Conservation (phyloP, 345 rosid species). For the Abelmoschus esculentus region DNA sequence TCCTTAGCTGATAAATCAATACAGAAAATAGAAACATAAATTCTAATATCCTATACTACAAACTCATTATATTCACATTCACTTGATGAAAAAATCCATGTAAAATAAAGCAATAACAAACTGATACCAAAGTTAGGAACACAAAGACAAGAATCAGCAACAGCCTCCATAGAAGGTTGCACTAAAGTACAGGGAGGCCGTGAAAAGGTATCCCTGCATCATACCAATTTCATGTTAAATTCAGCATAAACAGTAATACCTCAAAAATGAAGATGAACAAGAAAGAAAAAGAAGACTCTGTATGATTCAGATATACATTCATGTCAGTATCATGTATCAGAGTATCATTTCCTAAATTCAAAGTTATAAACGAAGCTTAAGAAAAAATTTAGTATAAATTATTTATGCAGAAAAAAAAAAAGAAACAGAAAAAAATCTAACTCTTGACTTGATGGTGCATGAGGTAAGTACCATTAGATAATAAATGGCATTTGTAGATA, state of each 20-base stretch:
- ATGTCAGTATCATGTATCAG: neutral
- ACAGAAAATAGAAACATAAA: constrained; percentile 1
- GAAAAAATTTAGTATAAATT: neutral
- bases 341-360: neutral
- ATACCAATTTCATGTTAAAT: constrained; percentile 17
- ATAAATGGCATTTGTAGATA: neutral
- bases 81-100: neutral
- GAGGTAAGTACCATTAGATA: neutral
- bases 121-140: constrained; percentile 73
- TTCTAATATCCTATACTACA: neutral
- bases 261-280: neutral
- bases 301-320: neutral
- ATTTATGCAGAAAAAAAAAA: neutral
- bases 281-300: neutral
- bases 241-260: neutral
- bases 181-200: constrained; percentile 82
- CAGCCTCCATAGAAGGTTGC: constrained; percentile 78
- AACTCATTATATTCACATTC: neutral
- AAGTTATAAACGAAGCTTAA: neutral
- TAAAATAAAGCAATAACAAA: neutral
- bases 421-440: too few species aligned
- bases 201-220: constrained; percentile 82
- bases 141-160: constrained; percentile 32
- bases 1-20: constrained; percentile 46
- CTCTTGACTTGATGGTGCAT: neutral